These are phyloP conservation scores for Trypanosoma scelopori DNA, from an alignment of 208 protist genomes.

Conservation along the genomic window DNA sequence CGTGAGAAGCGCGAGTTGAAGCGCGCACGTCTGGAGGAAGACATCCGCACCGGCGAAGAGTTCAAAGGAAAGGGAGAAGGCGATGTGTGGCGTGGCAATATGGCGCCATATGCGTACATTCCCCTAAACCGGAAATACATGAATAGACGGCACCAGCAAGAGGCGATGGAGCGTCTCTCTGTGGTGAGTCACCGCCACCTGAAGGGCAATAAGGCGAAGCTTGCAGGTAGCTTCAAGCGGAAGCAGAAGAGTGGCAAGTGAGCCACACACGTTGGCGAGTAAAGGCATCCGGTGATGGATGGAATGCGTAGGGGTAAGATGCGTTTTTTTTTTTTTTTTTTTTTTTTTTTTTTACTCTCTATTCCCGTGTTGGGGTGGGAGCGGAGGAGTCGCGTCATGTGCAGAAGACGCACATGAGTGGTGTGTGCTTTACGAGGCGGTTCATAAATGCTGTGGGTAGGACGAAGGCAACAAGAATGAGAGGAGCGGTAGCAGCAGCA, in stretches of 20 bases:
- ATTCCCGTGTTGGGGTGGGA: no score
- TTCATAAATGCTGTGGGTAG: no score
- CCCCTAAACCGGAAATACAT: slow-evolving; percentile 89
- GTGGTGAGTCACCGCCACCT: slow-evolving; percentile 44
- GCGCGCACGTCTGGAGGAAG: slow-evolving; percentile 80
- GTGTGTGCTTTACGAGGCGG: no score
- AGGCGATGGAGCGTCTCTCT: slow-evolving; percentile 82
- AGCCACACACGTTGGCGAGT: neutral
- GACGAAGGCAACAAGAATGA: no score
- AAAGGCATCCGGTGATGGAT: no score
- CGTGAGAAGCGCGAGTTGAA: slow-evolving; percentile 57
- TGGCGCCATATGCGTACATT: slow-evolving; percentile 90
- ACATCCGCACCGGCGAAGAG: slow-evolving; percentile 86
- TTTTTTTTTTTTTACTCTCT: no score
- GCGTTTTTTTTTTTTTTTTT: slow-evolving; percentile 5
- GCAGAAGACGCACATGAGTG: no score
- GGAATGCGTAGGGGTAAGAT: no score
- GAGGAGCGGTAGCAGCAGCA: no score
- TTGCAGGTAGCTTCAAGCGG: slow-evolving; percentile 35
- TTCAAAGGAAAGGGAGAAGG: slow-evolving; percentile 74
- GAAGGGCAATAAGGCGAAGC: slow-evolving; percentile 87
- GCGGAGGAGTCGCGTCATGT: no score
- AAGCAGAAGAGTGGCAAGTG: slow-evolving; percentile 22
- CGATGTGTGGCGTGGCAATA: slow-evolving; percentile 81
- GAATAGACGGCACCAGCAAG: slow-evolving; percentile 82